Base-by-base conservation (phyloP, 1,284 basidiomycete genomes). In the Sporisorium exsertum region DNA sequence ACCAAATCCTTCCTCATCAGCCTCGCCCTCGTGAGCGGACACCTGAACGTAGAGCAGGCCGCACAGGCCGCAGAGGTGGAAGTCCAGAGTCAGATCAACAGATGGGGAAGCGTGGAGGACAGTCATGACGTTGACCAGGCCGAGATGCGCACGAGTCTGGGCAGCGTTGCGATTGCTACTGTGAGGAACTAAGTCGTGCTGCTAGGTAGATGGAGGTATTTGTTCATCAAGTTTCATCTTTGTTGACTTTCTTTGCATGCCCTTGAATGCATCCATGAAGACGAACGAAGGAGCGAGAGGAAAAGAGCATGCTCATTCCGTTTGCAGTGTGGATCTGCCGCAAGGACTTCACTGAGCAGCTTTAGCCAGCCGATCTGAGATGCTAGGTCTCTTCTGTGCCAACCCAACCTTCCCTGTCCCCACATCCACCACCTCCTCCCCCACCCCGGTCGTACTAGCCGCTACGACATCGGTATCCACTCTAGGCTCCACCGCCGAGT, bases 51-150 rank as follows among this genome's bases (percentile, higher is more conserved):
- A 0, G 93, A 99, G 77, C 88, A 94, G 83, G 96, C 97, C 2
- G 90, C 94, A 1, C 87, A 91, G 58, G 94, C 93, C 0, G 90
- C 94, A 5, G 92, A 94, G 67, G 96, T 97, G 9, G 97, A 99
- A 86, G 95, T 99, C 0, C 89, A 91, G 66, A 94, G 93, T 83
- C 97, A 99, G 87, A 97, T 97, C 72, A 90, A 96, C 86, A 89
- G 91, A 56, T 99, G 97, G 97, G 97, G 97, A 26, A 94, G 97
- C 87, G 97, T 99, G 0, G 97, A 99, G 88, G 97, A 99, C 86
- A 93, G 62, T 26, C 77, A 64, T 42, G 62, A 66, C 57, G 96
- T 99, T 49, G 96, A 99, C 86, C 93, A 94, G 86, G 93, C 97
- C 72, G 96, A 98, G 85, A 89, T 97, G 66, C 89, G 97, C 72